A percentile compares a stretch with the other conserved stretches of the same genome.
Conservation (phyloP, 305 asterid species). For the Andrographis paniculata region DNA sequence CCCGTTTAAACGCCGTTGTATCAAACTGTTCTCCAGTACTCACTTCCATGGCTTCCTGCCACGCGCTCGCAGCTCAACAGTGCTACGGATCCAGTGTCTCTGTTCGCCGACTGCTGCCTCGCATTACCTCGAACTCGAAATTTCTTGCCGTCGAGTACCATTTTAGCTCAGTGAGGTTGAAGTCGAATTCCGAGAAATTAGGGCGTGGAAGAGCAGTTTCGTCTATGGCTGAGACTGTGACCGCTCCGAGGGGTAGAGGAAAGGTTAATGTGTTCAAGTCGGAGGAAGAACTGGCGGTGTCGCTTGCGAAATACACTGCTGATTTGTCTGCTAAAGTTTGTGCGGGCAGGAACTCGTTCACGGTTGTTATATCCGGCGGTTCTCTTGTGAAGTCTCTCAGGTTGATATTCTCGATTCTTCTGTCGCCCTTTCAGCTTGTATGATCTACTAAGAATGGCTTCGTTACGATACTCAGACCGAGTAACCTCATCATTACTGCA, state of each 20-base stretch:
- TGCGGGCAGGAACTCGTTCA: conserved; percentile 40
- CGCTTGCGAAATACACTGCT: conserved; percentile 59
- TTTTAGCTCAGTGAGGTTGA: conserved; percentile 18
- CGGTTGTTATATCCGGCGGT: conserved; percentile 85
- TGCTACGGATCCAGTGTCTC: conserved; percentile 14
- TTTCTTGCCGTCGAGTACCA: conserved; percentile 5
- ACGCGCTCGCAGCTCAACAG: conserved; percentile 17
- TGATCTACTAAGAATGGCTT: no score
- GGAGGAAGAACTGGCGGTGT: conserved; percentile 59
- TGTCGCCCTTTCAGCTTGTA: not conserved
- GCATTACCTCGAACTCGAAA: conserved; percentile 15
- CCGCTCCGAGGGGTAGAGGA: conserved; percentile 46
- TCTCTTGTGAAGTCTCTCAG: conserved; percentile 73
- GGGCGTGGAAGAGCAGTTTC: conserved; percentile 10
- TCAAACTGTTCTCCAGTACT: not conserved
- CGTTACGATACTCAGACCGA: no score
- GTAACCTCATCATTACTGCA: no score
- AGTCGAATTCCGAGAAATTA: conserved; percentile 7
- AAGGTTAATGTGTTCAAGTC: conserved; percentile 50
- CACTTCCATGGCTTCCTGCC: conserved; percentile 21
- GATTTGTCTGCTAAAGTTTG: conserved; percentile 38
- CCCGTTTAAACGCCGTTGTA: not conserved
- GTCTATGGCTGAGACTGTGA: conserved; percentile 29
- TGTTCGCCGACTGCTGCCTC: conserved; percentile 13
- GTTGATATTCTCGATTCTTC: conserved; percentile 20